Conservation (phyloP, 2,329 filamentous ascomycete genomes). For the Colletotrichum tamarilloi region DNA sequence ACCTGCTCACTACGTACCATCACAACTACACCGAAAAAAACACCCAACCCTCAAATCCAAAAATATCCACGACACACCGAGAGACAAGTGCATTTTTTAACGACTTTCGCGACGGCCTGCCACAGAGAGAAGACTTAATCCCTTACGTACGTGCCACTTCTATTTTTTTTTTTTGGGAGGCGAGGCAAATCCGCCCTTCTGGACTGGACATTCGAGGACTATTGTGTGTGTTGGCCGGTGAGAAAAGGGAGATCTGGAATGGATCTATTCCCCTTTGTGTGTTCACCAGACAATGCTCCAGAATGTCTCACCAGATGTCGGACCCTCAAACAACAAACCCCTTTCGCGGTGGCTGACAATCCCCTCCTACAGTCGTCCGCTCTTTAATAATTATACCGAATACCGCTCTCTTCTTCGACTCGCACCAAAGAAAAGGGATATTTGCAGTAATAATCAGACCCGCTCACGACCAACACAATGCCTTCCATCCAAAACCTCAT, state of each 20-base stretch:
- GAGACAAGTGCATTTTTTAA: constrained; percentile 34
- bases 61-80: constrained; percentile 30
- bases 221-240: constrained; percentile 5
- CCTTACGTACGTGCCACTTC: constrained; percentile 31
- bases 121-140: constrained; percentile 31
- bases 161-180: background rate
- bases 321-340: constrained; percentile 13
- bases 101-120: constrained; percentile 26
- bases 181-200: background rate
- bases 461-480: constrained; percentile 42
- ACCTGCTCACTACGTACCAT: constrained; percentile 36
- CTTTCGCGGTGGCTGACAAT: constrained; percentile 25
- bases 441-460: constrained; percentile 18
- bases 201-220: background rate
- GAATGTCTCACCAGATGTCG: constrained; percentile 23
- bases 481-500: constrained; percentile 51
- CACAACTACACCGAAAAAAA: background rate
- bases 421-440: constrained; percentile 12
- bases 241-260: constrained; percentile 18
- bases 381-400: constrained; percentile 29
- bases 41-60: constrained; percentile 3
- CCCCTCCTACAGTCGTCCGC: constrained; percentile 11
- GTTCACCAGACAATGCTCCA: constrained; percentile 22
- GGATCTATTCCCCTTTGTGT: constrained; percentile 7
- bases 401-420: constrained; percentile 20